A percentile compares a stretch with the other conserved stretches of the same genome.
Conservation (phyloP, 1,139 yeast species). For the Zygoascus hellenicus region DNA sequence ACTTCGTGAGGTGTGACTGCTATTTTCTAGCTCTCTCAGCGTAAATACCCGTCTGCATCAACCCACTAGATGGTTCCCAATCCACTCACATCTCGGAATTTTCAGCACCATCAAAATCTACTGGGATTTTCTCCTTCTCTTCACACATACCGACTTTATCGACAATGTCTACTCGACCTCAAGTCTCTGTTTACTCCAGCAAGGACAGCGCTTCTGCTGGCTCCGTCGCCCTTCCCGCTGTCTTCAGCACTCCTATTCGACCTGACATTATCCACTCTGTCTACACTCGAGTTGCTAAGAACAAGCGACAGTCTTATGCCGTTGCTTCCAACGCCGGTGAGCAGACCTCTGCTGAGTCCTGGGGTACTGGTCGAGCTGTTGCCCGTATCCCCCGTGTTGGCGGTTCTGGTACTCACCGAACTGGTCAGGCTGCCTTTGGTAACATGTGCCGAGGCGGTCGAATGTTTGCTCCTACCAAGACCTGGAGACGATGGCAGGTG, state of each 20-base stretch:
- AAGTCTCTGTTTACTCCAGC: constrained; percentile 89
- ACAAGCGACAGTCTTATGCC: constrained; percentile 99
- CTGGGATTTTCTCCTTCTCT: neutral
- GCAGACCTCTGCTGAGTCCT: constrained; percentile 99
- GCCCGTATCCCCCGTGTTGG: constrained; percentile 99
- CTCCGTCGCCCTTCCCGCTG: constrained; percentile 94
- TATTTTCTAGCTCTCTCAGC: neutral
- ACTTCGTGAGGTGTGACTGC: constrained; percentile 5
- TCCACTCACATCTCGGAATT: constrained; percentile 1
- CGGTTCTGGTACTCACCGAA: constrained; percentile 99
- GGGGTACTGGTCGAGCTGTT: constrained; percentile 99
- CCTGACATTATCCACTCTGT: constrained; percentile 99
- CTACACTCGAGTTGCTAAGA: constrained; percentile 97
- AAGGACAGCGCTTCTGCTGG: constrained; percentile 82
- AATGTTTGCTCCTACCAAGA: constrained; percentile 99
- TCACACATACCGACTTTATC: constrained; percentile 7
- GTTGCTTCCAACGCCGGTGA: constrained; percentile 99
- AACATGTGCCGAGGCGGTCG: constrained; percentile 99
- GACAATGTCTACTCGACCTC: constrained; percentile 80
- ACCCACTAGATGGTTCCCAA: neutral
- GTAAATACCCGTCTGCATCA: too few relatives aligned
- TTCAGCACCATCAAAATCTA: neutral
- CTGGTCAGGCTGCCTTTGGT: constrained; percentile 99
- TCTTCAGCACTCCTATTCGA: constrained; percentile 99
- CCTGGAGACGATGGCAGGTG: constrained; percentile 99